Evolutionary conservation across 1,284 basidiomycete genomes (phyloP).

Genomic region (Ceratobasidium papillatum): DNA sequence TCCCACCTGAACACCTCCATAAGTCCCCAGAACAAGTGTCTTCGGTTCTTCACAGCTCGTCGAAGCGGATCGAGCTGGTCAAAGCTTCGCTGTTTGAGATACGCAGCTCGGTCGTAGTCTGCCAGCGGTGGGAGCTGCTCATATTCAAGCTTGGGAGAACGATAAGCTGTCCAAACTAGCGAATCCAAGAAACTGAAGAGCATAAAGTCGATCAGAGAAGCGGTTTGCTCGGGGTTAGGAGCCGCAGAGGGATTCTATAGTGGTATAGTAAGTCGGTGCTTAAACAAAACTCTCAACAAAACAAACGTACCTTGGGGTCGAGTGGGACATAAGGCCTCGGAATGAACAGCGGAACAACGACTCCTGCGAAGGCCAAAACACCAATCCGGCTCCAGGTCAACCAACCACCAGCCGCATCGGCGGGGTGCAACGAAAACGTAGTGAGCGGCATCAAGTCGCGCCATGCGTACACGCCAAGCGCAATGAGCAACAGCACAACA

Average conservation of each 20-base stretch:
- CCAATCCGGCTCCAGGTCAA: constrained; percentile 54
- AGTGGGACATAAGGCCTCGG: constrained; percentile 59
- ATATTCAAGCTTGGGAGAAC: constrained; percentile 58
- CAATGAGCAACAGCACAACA: constrained; percentile 54
- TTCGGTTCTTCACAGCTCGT: constrained; percentile 45
- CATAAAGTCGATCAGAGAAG: constrained; percentile 63
- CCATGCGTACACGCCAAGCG: constrained; percentile 61
- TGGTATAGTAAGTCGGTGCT: constrained; percentile 49
- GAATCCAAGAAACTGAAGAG: constrained; percentile 68
- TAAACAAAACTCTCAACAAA: background rate
- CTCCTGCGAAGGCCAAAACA: constrained; percentile 55
- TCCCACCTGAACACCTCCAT: constrained; percentile 33
- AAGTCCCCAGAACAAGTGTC: constrained; percentile 36
- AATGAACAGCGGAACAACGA: constrained; percentile 59
- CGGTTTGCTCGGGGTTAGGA: constrained; percentile 72
- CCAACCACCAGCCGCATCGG: constrained; percentile 55
- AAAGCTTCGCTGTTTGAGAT: constrained; percentile 54
- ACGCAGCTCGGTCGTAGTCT: constrained; percentile 63
- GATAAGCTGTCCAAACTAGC: constrained; percentile 58
- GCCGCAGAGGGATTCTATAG: constrained; percentile 49
- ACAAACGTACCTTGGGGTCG: constrained; percentile 49
- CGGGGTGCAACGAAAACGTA: constrained; percentile 58
- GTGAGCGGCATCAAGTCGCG: constrained; percentile 71
- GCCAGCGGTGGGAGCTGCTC: constrained; percentile 64
- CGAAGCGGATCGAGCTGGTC: constrained; percentile 51